phyloP scores from a whole-genome alignment of 805 yeast species.

The Blastobotrys terrestris region DNA sequence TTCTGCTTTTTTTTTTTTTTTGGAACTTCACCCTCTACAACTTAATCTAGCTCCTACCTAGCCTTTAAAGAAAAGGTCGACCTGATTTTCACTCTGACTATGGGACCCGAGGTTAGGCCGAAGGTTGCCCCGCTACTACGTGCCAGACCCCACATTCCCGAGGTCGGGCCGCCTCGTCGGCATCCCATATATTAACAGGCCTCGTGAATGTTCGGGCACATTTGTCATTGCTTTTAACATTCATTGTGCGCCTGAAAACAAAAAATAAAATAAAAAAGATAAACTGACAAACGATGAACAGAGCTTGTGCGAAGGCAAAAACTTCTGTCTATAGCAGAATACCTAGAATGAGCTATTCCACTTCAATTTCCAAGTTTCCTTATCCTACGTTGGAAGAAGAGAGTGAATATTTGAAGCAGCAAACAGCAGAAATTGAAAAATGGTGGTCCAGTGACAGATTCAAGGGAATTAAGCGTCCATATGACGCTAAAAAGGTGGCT shows the following conservation, averaged over 20 bases:
- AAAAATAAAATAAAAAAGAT: no score
- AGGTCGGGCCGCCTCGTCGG: neutral
- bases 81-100: no score
- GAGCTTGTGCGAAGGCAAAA: neutral
- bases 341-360: conserved; percentile 11
- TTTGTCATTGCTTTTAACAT: neutral
- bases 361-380: conserved; percentile 30
- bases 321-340: neutral
- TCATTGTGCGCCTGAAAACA: no score
- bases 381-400: conserved; percentile 33
- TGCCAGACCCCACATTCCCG: neutral
- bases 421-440: conserved; percentile 34
- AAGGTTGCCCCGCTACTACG: neutral
- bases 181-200: no score
- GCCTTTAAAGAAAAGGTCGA: no score
- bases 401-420: conserved; percentile 26
- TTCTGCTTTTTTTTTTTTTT: no score
- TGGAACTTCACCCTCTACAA: no score
- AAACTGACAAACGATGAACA: neutral
- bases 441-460: conserved; percentile 50
- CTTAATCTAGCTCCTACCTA: no score
- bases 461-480: conserved; percentile 43
- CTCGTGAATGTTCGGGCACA: no score
- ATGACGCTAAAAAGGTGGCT: conserved; percentile 47
- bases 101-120: neutral